phyloP scores from a whole-genome alignment of 805 yeast species.

The Sugiyamaella floridensis region DNA sequence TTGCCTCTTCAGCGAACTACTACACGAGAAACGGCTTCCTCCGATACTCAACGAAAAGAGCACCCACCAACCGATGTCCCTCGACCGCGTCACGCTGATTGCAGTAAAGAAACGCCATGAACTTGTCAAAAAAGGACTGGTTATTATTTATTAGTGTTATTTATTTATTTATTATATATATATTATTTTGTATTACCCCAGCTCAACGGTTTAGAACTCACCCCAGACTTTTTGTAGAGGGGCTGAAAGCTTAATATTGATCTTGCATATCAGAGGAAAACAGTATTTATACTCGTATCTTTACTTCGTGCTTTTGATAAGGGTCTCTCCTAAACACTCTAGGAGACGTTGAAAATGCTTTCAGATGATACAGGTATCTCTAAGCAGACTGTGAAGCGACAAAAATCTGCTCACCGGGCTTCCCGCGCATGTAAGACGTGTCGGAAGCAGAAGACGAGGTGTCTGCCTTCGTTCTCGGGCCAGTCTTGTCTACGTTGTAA shows the following conservation, averaged over 20 bases:
- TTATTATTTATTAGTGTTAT: too few species aligned
- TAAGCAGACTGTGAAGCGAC: slow-evolving; percentile 3
- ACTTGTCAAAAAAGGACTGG: too few species aligned
- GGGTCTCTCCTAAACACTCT: background rate
- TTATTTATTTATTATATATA: background rate
- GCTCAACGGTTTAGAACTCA: too few species aligned
- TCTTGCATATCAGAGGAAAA: background rate
- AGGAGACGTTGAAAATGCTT: background rate
- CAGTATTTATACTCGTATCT: background rate
- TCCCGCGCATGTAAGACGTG: slow-evolving; percentile 50
- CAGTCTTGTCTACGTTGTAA: slow-evolving; percentile 53
- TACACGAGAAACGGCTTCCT: too few species aligned
- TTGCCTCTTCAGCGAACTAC: too few species aligned
- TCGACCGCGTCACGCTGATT: too few species aligned
- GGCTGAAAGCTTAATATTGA: background rate
- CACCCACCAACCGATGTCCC: too few species aligned
- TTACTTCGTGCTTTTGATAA: background rate
- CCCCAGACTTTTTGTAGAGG: background rate
- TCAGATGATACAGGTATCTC: background rate
- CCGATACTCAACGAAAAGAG: too few species aligned
- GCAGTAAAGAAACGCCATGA: too few species aligned
- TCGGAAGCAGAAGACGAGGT: slow-evolving; percentile 53
- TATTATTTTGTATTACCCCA: too few species aligned
- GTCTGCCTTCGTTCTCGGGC: slow-evolving; percentile 45
- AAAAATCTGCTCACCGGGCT: slow-evolving; percentile 31